Conservation (phyloP, 2,329 filamentous ascomycete genomes). For the Paracoccidioides brasiliensis region DNA sequence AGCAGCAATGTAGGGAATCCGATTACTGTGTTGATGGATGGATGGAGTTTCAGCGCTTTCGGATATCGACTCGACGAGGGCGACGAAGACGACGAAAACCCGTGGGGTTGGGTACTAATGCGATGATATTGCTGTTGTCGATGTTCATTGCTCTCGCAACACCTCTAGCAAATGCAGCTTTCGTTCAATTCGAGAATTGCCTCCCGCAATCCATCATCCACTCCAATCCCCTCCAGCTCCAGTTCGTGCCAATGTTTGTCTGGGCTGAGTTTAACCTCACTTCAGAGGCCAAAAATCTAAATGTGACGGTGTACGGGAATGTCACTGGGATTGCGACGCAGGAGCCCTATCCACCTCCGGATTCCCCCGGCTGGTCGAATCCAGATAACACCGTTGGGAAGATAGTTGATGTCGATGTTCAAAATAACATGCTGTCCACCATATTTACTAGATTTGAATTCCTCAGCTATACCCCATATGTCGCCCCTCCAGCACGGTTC, state of each 20-base stretch:
- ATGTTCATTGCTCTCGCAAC: neutral
- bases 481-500: conserved; percentile 44
- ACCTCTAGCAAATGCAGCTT: conserved; percentile 46
- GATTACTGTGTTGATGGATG: neutral
- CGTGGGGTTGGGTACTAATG: neutral
- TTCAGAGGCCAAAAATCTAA: conserved; percentile 38
- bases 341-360: conserved; percentile 45
- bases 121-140: neutral
- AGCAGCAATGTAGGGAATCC: neutral
- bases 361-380: conserved; percentile 51
- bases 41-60: neutral
- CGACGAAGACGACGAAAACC: neutral
- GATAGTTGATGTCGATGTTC: conserved; percentile 52
- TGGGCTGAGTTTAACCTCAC: conserved; percentile 52
- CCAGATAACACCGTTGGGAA: conserved; percentile 55
- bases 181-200: conserved; percentile 75
- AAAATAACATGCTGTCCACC: conserved; percentile 54
- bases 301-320: conserved; percentile 78
- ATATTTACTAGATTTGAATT: conserved; percentile 59
- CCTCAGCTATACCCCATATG: conserved; percentile 61
- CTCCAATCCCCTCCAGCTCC: conserved; percentile 49
- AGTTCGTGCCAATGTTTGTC: conserved; percentile 66
- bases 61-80: neutral
- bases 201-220: conserved; percentile 47
- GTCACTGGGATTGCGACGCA: conserved; percentile 58